A percentile compares a stretch with the other conserved stretches of the same genome.
phyloP scores from a whole-genome alignment of 2,329 filamentous ascomycete species.

The Aureobasidium pullulans region DNA sequence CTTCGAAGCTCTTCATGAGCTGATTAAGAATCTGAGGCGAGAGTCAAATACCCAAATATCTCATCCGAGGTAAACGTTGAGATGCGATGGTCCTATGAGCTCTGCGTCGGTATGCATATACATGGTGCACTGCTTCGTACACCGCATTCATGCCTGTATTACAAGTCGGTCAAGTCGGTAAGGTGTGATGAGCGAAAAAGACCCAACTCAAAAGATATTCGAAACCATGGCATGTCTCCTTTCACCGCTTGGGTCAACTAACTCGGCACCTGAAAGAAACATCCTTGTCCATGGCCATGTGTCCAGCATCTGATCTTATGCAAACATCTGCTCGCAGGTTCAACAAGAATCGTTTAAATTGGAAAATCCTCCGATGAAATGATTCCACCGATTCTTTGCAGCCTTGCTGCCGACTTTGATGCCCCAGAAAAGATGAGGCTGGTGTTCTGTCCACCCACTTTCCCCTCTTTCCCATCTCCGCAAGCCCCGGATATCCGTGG shows the following conservation, averaged over 20 bases:
- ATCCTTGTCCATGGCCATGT: background rate
- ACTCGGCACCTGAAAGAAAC: background rate
- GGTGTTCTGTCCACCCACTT: background rate
- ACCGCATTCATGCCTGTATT: background rate
- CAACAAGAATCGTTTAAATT: background rate
- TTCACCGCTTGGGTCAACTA: background rate
- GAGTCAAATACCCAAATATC: background rate
- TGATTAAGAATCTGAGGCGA: background rate
- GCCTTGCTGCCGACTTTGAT: background rate
- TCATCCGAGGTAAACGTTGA: background rate
- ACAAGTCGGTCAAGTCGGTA: background rate
- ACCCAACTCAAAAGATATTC: background rate
- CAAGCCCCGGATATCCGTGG: constrained; percentile 8
- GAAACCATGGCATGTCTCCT: background rate
- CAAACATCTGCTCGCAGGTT: background rate
- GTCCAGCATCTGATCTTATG: background rate
- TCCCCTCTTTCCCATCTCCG: constrained; percentile 6
- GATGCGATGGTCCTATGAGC: background rate
- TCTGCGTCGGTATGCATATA: background rate
- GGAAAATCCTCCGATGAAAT: background rate
- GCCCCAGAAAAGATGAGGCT: background rate
- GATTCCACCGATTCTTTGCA: background rate
- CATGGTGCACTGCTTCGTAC: background rate
- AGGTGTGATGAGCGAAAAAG: background rate
- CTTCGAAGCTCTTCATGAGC: no score